Conservation (phyloP, 1,284 basidiomycete species). For the Rhodotorula sp. region DNA sequence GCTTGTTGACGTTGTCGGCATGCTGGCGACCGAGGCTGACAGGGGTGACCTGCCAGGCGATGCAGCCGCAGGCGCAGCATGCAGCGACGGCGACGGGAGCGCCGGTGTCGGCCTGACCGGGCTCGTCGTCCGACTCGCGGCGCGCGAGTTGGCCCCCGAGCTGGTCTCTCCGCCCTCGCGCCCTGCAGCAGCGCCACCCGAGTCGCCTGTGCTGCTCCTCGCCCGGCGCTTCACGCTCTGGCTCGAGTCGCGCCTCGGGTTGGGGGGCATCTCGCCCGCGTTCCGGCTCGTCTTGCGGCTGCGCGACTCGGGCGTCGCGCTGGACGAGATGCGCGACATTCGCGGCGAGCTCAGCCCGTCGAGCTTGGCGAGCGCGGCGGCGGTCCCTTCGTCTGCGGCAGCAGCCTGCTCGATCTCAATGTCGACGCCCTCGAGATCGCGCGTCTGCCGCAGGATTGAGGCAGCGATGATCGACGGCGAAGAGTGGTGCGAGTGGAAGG, state of each 20-base stretch:
- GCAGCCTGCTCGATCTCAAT: conserved; percentile 74
- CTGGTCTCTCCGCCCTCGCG: background rate
- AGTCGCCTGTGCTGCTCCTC: conserved; percentile 30
- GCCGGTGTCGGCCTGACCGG: conserved; percentile 1
- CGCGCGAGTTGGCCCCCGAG: background rate
- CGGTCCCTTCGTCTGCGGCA: conserved; percentile 82
- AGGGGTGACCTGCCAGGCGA: conserved; percentile 11
- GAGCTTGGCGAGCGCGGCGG: conserved; percentile 86
- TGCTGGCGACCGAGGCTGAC: conserved; percentile 2
- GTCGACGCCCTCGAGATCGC: conserved; percentile 41
- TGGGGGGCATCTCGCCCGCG: conserved; percentile 48
- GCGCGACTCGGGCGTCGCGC: conserved; percentile 48
- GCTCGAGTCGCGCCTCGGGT: conserved; percentile 58
- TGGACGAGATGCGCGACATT: conserved; percentile 49
- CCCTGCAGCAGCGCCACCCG: background rate
- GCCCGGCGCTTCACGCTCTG: conserved; percentile 50
- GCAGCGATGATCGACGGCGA: conserved; percentile 46
- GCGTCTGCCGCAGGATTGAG: conserved; percentile 48
- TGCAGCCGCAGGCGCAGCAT: background rate
- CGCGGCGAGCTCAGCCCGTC: conserved; percentile 67
- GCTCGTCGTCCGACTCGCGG: background rate
- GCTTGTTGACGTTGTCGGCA: background rate
- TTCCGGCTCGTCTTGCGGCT: conserved; percentile 43
- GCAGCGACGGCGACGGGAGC: background rate
- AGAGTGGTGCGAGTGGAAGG: conserved; percentile 38